phyloP scores from a whole-genome alignment of 805 yeast species.

The Pichia gijzeniarum region DNA sequence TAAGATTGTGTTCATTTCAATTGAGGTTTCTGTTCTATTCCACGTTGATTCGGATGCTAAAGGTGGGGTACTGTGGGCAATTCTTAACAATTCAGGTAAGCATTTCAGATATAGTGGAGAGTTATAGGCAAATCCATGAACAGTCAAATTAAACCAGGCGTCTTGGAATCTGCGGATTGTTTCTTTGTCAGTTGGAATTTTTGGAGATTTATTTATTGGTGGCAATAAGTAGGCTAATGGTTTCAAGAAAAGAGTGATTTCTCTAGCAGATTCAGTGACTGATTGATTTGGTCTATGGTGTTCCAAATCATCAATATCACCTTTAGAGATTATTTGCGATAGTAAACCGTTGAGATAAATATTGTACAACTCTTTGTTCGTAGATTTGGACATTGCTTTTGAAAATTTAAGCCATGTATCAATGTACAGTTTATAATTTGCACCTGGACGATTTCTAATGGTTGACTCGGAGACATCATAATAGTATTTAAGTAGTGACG shows the following conservation, averaged over 20 bases:
- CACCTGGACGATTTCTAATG: conserved; percentile 28
- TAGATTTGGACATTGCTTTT: conserved; percentile 25
- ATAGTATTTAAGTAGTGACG: conserved; percentile 52
- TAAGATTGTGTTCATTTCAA: conserved; percentile 85
- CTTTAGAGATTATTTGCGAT: conserved; percentile 61
- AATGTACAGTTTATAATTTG: conserved; percentile 14
- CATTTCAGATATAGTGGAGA: conserved; percentile 49
- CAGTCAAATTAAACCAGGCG: conserved; percentile 90
- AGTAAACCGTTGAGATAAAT: conserved; percentile 62
- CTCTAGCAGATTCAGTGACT: conserved; percentile 62
- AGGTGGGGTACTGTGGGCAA: conserved; percentile 86
- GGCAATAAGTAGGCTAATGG: conserved; percentile 80
- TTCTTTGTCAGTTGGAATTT: conserved; percentile 39
- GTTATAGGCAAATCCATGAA: conserved; percentile 74
- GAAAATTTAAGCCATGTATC: conserved; percentile 46
- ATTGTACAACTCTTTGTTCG: conserved; percentile 41
- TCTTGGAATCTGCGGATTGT: conserved; percentile 65
- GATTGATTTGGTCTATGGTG: conserved; percentile 76
- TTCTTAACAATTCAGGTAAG: conserved; percentile 46
- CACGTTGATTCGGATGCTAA: conserved; percentile 76
- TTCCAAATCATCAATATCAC: conserved; percentile 66
- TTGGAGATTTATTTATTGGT: conserved; percentile 39
- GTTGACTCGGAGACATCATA: conserved; percentile 44
- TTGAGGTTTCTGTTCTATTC: conserved; percentile 81
- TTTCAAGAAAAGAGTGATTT: conserved; percentile 53